Evolutionary conservation across 345 rosid genomes (phyloP).

Genomic region (Melaleuca quinquenervia): DNA sequence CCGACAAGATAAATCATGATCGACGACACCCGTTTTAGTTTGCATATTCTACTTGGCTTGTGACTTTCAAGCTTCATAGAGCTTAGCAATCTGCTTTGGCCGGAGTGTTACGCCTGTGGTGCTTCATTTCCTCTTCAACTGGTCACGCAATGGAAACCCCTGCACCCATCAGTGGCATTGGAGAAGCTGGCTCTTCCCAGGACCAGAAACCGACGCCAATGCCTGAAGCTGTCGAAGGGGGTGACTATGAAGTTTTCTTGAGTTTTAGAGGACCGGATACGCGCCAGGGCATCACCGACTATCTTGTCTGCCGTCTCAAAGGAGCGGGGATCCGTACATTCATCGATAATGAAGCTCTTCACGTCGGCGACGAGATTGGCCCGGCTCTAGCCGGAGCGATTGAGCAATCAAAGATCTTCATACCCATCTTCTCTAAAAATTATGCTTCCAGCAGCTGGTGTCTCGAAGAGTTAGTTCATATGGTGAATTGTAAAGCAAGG

Average conservation of each 20-base stretch:
- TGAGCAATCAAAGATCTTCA: neutral
- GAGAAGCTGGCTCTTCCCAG: neutral
- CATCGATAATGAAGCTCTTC: neutral
- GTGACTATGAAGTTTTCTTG: no score
- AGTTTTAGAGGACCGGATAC: no score
- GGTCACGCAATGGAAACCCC: neutral
- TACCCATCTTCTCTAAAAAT: neutral
- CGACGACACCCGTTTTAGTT: no score
- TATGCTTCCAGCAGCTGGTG: constrained; percentile 3
- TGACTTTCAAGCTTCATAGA: no score
- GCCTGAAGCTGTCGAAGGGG: neutral
- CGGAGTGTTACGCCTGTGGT: no score
- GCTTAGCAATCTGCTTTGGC: no score
- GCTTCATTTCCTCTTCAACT: no score
- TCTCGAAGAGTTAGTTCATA: neutral
- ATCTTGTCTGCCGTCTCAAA: neutral
- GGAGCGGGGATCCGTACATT: neutral
- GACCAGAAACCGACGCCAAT: neutral
- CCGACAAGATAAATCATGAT: no score
- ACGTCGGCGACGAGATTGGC: neutral
- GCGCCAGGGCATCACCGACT: no score
- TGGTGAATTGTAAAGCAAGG: neutral
- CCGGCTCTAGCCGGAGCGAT: neutral
- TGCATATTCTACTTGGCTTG: no score
- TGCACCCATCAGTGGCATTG: neutral